Base-by-base conservation (phyloP, 108 stramenopile species). In the Mayamaea pseudoterrestris region DNA sequence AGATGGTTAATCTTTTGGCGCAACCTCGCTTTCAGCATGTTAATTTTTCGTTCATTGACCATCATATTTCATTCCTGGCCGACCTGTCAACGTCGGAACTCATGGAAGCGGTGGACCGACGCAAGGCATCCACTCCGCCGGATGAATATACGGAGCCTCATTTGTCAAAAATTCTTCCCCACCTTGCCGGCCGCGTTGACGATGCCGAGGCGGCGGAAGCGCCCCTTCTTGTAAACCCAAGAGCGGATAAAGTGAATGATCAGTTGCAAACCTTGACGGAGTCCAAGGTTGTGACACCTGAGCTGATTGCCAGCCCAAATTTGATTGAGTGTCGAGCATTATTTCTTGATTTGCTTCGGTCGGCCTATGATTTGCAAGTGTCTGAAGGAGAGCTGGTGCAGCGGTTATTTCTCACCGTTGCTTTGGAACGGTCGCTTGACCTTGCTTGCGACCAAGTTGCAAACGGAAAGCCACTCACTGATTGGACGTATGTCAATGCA, bases 21-120 rank as follows among this genome's bases (percentile, higher is more conserved):
- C 44, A 71, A 34, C n/a, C 28, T 11, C 65, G 74, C 9, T 86
- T 81, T 55, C 17, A 51, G 3, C 16, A 61, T 3, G 50, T 73
- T 9, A 67, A 79, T 53, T 71, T 71, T 58, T 47, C 61, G 20
- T 40, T 83, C 16, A 57, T 85, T 9, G 65, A 61, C 41, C 25
- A 57, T n/a, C 75, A 79, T 36, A 57, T 80, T 9, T 71, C 76
- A 0, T 60, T 57, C 8, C 30, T 85, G 30, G 34, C 27, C 8
- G 71, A 80, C 39, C 44, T 80, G 29, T 63, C 68, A 0, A 40
- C 44, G 27, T 39, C 66, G 20, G 58, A 78, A 40, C 61, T 83
- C 4, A 16, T 53, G 44, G 48, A 55, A 5, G 68, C 80, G 9
- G 65, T 75, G 8, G 37, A 60, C 29, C 45, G 54, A 40, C 22